These are phyloP conservation scores for Beauveria australis DNA, from an alignment of 2,329 filamentous ascomycete genomes.

Conservation along the genomic window DNA sequence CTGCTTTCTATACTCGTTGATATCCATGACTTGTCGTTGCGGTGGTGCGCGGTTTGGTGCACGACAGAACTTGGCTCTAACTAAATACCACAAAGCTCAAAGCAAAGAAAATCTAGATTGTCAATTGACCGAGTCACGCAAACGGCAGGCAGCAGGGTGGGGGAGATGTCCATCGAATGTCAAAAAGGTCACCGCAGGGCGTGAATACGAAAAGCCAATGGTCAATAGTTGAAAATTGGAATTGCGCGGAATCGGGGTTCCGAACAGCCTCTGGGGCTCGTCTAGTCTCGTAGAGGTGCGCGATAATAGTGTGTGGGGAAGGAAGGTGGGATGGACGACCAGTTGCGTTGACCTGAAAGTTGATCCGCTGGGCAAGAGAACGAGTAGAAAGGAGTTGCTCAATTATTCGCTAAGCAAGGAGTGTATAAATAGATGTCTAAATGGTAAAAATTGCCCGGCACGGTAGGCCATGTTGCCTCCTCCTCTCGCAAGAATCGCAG, in stretches of 20 bases:
- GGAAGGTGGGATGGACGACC: background rate
- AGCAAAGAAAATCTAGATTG: background rate
- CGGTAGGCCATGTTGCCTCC: background rate
- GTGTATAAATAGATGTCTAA: background rate
- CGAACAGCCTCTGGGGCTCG: background rate
- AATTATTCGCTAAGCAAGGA: background rate
- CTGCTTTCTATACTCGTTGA: conserved; percentile 66
- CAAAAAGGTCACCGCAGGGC: background rate
- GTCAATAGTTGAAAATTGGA: background rate
- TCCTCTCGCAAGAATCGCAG: background rate
- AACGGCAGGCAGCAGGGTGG: background rate
- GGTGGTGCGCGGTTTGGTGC: background rate
- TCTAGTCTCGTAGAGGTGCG: too few relatives aligned
- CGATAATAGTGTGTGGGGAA: background rate
- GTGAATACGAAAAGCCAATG: background rate
- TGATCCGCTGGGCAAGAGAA: too few relatives aligned
- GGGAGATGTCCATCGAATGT: background rate
- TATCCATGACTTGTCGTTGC: conserved; percentile 54
- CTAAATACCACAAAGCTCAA: background rate
- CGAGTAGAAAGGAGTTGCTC: too few relatives aligned
- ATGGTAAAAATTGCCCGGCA: background rate
- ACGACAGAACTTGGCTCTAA: background rate
- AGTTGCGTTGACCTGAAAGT: background rate
- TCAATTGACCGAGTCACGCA: background rate
- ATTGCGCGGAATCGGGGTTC: background rate